phyloP scores from a whole-genome alignment of 176 grass and related monocot genomes.

The Eragrostis curvula region DNA sequence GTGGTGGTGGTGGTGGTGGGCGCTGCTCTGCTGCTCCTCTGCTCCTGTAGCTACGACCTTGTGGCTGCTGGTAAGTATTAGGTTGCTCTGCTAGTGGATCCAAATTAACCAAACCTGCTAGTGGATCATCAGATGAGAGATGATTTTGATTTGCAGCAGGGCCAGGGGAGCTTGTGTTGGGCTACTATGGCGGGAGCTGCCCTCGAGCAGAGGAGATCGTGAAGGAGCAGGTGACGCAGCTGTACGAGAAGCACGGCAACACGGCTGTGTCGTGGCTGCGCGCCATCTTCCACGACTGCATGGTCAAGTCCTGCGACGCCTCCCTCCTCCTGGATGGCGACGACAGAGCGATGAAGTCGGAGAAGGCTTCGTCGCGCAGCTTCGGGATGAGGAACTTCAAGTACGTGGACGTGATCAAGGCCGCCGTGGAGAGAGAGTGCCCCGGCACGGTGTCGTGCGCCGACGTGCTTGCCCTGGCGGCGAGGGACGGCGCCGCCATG shows the following conservation, averaged over 20 bases:
- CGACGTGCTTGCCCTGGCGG: slow-evolving; percentile 24
- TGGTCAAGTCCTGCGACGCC: slow-evolving; percentile 51
- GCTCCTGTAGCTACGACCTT: background rate
- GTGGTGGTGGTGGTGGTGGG: background rate
- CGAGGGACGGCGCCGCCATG: background rate
- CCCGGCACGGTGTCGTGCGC: slow-evolving; percentile 27
- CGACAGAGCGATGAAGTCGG: background rate
- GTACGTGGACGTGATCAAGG: slow-evolving; percentile 51
- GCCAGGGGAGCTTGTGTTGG: background rate
- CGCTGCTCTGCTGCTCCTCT: background rate
- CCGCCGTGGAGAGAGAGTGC: slow-evolving; percentile 46
- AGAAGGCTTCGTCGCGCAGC: slow-evolving; percentile 43
- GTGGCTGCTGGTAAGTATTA: too few relatives aligned
- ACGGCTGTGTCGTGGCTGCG: slow-evolving; percentile 57
- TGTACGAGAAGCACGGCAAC: slow-evolving; percentile 59
- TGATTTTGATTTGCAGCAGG: background rate
- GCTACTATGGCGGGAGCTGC: slow-evolving; percentile 34
- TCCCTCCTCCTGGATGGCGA: slow-evolving; percentile 48
- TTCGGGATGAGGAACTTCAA: slow-evolving; percentile 67
- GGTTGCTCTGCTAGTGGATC: too few relatives aligned
- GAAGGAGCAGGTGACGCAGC: slow-evolving; percentile 44
- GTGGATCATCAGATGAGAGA: too few relatives aligned
- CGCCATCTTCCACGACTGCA: slow-evolving; percentile 62
- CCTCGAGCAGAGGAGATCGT: slow-evolving; percentile 48
- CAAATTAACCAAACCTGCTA: too few relatives aligned